Percentiles rank a stretch among this genome's conserved stretches.
Evolutionary conservation across 78 protist species (phyloP).

Genomic region (Mantamonas sphyraenae): DNA sequence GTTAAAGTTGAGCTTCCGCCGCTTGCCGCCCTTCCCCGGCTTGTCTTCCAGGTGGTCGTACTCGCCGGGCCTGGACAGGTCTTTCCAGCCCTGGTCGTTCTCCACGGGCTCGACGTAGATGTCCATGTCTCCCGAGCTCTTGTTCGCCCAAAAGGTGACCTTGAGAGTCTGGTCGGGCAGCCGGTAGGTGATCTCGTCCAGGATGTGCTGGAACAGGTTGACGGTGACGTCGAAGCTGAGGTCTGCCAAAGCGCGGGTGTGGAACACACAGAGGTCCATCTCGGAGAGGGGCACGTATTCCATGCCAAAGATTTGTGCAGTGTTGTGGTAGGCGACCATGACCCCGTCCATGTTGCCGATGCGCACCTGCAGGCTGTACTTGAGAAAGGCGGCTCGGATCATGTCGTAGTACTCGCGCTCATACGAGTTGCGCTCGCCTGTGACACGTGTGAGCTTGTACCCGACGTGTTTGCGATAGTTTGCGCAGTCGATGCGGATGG

Average conservation of each 20-base stretch:
- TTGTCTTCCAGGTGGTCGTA: too few relatives aligned
- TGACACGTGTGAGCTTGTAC: not conserved
- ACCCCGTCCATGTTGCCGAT: constrained; percentile 25
- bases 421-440: not conserved
- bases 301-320: constrained; percentile 11
- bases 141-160: too few relatives aligned
- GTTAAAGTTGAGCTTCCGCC: too few relatives aligned
- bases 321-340: constrained; percentile 25
- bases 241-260: not conserved
- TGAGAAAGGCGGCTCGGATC: constrained; percentile 23
- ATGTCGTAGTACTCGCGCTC: constrained; percentile 31
- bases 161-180: too few relatives aligned
- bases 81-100: too few relatives aligned
- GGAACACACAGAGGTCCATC: not conserved
- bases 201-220: not conserved
- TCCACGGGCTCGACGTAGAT: too few relatives aligned
- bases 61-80: too few relatives aligned
- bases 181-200: not conserved
- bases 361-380: constrained; percentile 5
- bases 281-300: not conserved
- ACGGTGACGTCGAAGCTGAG: not conserved
- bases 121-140: too few relatives aligned
- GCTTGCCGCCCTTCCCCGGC: too few relatives aligned
- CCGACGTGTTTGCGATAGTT: not conserved
- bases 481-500: not conserved